phyloP scores from a whole-genome alignment of 805 yeast genomes.

The Lachancea nothofagi region DNA sequence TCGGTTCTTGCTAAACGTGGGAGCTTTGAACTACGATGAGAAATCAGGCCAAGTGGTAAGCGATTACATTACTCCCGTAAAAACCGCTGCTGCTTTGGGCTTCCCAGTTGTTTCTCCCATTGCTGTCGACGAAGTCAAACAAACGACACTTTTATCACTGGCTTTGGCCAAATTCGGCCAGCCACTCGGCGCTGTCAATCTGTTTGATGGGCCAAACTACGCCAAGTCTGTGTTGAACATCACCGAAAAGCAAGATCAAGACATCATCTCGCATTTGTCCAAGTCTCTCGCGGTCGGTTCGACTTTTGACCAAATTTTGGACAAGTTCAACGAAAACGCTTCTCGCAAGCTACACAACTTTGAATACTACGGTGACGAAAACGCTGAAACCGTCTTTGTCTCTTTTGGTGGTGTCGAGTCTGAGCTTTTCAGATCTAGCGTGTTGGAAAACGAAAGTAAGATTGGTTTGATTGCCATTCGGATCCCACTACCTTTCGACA shows the following conservation, averaged over 20 bases:
- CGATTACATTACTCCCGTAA: conserved; percentile 57
- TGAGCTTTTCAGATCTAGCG: conserved; percentile 44
- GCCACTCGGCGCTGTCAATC: conserved; percentile 50
- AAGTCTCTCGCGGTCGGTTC: conserved; percentile 14
- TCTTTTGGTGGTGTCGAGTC: conserved; percentile 71
- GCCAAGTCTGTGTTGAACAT: conserved; percentile 21
- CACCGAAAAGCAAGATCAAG: conserved; percentile 14
- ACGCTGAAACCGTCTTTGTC: conserved; percentile 72
- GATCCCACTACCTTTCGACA: conserved; percentile 75
- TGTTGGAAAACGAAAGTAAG: conserved; percentile 34
- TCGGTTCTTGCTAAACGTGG: conserved; percentile 66
- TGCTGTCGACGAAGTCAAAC: conserved; percentile 57
- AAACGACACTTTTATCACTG: conserved; percentile 56
- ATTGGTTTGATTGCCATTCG: conserved; percentile 68
- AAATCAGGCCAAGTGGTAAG: conserved; percentile 47
- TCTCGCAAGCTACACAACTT: conserved; percentile 26
- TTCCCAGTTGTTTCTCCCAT: conserved; percentile 68
- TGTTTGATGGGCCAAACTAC: conserved; percentile 71
- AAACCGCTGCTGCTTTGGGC: conserved; percentile 56
- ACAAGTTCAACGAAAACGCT: conserved; percentile 25
- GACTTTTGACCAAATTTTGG: conserved; percentile 25
- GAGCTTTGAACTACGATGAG: conserved; percentile 68
- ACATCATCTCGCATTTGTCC: conserved; percentile 12
- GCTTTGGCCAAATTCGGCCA: conserved; percentile 46
- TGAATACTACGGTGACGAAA: conserved; percentile 55